Evolutionary conservation across 768 basidiomycete genomes (phyloP), one percentile per base, ranked within the genome.

Genomic region (Lactifluus hygrophoroides): DNA sequence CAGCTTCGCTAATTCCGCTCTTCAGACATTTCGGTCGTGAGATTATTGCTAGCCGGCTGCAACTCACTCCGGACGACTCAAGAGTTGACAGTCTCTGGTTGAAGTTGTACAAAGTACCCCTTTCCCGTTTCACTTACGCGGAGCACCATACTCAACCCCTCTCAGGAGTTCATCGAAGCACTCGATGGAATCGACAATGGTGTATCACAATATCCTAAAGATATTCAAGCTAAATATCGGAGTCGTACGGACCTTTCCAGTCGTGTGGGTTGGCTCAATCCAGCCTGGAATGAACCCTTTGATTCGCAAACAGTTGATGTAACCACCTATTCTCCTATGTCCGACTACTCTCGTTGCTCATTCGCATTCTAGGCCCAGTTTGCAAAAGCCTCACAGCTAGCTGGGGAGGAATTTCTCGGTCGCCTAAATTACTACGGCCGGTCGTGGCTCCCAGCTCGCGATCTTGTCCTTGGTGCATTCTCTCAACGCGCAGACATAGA

Each of bases 161-260:
- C 49, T 13, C 58, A 93, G 84, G 90, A 94, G 69, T 93, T 95
- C 67, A 87, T 99, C 45, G 95, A 99, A 73, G 89, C 86, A 10
- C 84, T 97, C 61, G 94, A 96, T 71, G 95, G 81, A 4, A 86
- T 94, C 69, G 95, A 99, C 75, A 99, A 99, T 68, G 95, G 95
- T 17, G 81, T 99, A 63, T 79, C 84, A 2, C 89, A 91, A 67
- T 94, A 90, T 70, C 76, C 84, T 3, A 71, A 75, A 3, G 83
- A 85, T 51, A 69, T 86, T 55, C 75, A 80, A 61, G 80, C 88
- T 9, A 78, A 74, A 57, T 99, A 98, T 74, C 79, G 80, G 63
- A 84, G 75, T 62, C 76, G 83, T 46, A 95, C 94, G 13, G 90
- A 95, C 71, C 73, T 99, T 6, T 88, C 89, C 14, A 83, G 83